These are phyloP conservation scores for Earliella scabrosa DNA, from an alignment of 1,284 basidiomycete species.

Conservation along the genomic window DNA sequence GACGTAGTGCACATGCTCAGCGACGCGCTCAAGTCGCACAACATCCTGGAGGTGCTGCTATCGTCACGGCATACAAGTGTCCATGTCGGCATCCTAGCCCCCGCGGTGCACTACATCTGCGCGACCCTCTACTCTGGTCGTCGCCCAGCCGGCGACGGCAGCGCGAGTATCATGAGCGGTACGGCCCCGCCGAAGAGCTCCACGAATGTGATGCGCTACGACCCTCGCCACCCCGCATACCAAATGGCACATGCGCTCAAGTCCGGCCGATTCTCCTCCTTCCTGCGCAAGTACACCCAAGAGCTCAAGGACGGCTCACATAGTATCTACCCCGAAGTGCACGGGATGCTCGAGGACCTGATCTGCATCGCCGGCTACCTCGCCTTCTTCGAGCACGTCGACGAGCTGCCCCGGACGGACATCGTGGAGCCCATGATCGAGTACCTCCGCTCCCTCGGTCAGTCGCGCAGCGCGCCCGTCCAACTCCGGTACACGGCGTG, in stretches of 20 bases:
- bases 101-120: background rate
- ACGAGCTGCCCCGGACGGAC: background rate
- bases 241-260: background rate
- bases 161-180: no score
- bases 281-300: background rate
- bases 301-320: background rate
- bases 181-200: background rate
- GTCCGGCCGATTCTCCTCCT: background rate
- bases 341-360: slow-evolving; percentile 1
- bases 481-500: no score
- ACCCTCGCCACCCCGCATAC: background rate
- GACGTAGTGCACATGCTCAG: no score
- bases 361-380: background rate
- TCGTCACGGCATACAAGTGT: background rate
- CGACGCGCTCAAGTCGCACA: no score
- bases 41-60: background rate
- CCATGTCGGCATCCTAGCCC: slow-evolving; percentile 1
- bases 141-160: no score
- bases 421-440: no score
- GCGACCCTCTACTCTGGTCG: background rate
- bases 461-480: no score
- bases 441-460: no score
- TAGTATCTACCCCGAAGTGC: background rate
- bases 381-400: background rate
- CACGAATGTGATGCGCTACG: background rate